A percentile compares a stretch with the other conserved stretches of the same genome.
phyloP scores from a whole-genome alignment of 352 stramenopile species.

The Phytophthora niederhauseri region DNA sequence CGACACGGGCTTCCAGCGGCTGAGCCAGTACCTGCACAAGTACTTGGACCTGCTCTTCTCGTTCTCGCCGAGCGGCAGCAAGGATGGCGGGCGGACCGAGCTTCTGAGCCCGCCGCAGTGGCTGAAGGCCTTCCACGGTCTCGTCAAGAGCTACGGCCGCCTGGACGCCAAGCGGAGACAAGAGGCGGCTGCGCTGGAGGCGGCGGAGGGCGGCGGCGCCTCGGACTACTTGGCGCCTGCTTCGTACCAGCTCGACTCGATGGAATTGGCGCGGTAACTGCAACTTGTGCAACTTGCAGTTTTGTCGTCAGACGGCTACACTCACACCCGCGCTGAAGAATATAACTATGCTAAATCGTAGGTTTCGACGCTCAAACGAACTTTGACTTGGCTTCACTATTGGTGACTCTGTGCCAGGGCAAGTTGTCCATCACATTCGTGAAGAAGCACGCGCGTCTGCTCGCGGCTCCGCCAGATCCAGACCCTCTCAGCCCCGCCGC shows the following conservation, averaged over 20 bases:
- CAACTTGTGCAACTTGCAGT: neutral
- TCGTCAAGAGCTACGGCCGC: constrained; percentile 65
- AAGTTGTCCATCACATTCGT: constrained; percentile 17
- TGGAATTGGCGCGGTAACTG: constrained; percentile 24
- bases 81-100: constrained; percentile 52
- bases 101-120: constrained; percentile 63
- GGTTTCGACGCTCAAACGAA: constrained; percentile 7
- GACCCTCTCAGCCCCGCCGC: neutral
- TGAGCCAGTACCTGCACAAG: constrained; percentile 63
- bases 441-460: constrained; percentile 24
- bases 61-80: constrained; percentile 31
- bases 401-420: neutral
- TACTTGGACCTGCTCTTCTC: constrained; percentile 66
- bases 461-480: constrained; percentile 18
- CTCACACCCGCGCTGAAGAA: neutral
- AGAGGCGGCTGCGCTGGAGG: constrained; percentile 30
- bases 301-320: constrained; percentile 25
- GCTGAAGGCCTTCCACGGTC: constrained; percentile 62
- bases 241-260: constrained; percentile 25
- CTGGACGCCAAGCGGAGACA: constrained; percentile 56
- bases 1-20: constrained; percentile 58
- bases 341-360: neutral
- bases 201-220: constrained; percentile 5
- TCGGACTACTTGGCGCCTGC: constrained; percentile 12
- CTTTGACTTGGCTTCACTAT: constrained; percentile 12